Conservation (phyloP, 768 basidiomycete species). For the Tubosaeta brunneosetosa region DNA sequence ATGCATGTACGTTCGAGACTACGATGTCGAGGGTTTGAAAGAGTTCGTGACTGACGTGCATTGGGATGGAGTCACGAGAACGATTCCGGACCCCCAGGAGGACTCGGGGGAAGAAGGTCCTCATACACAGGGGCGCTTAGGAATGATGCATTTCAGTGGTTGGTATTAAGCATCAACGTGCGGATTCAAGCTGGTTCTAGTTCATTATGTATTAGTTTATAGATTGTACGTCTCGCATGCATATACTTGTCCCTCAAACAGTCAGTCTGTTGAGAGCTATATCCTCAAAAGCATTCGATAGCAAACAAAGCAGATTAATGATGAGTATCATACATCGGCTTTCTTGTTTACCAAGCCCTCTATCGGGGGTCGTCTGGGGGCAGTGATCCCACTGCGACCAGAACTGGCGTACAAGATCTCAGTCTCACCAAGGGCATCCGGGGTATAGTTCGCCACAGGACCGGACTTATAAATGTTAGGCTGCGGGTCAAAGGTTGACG, state of each 20-base stretch:
- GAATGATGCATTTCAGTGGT: background rate
- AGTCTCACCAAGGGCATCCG: conserved; percentile 52
- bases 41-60: conserved; percentile 8
- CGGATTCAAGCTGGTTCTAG: background rate
- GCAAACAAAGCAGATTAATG: conserved; percentile 24
- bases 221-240: too few species aligned
- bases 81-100: background rate
- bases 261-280: background rate
- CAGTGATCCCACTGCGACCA: conserved; percentile 45
- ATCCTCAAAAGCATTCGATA: conserved; percentile 10
- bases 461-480: conserved; percentile 51
- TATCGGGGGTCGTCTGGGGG: conserved; percentile 29
- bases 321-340: conserved; percentile 26
- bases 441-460: conserved; percentile 44
- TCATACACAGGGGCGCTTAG: background rate
- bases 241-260: background rate
- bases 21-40: conserved; percentile 2
- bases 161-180: background rate
- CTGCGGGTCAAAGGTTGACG: conserved; percentile 63
- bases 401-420: conserved; percentile 71
- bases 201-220: too few species aligned
- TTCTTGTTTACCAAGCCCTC: conserved; percentile 19
- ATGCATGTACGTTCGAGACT: conserved; percentile 8
- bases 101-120: background rate
- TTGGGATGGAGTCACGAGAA: conserved; percentile 16